Evolutionary conservation across 306 rosid species (phyloP).

Genomic region (Acacia acuminata): DNA sequence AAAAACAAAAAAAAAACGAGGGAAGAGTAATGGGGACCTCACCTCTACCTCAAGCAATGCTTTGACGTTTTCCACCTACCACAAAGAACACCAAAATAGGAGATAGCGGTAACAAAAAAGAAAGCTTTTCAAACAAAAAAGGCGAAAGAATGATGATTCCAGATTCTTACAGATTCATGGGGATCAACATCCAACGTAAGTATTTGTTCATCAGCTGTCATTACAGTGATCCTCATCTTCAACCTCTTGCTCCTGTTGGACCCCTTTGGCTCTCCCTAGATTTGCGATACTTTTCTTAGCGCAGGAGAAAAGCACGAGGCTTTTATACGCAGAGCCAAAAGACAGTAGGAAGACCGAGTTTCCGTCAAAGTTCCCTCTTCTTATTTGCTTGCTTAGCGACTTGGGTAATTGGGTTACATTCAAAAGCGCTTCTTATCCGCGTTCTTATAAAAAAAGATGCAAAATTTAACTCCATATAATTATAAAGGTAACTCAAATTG

Average conservation of each 20-base stretch:
- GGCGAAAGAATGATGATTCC: slow-evolving; percentile 9
- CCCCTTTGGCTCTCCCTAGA: slow-evolving; percentile 13
- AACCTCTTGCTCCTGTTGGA: slow-evolving; percentile 11
- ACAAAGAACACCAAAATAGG: neutral
- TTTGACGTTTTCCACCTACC: slow-evolving; percentile 86
- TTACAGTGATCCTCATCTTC: slow-evolving; percentile 91
- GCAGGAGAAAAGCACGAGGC: neutral
- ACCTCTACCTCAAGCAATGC: slow-evolving; percentile 98
- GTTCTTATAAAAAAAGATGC: neutral
- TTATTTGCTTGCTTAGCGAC: neutral
- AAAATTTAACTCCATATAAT: neutral
- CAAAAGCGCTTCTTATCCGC: neutral
- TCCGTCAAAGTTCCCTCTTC: neutral
- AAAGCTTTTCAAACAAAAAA: neutral
- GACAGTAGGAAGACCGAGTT: neutral
- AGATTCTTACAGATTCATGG: slow-evolving; percentile 76
- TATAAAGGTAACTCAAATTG: neutral
- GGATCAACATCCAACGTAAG: slow-evolving; percentile 82
- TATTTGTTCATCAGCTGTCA: slow-evolving; percentile 86
- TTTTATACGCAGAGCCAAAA: neutral
- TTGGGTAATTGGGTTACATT: neutral
- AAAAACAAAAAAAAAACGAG: neutral
- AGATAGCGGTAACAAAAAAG: slow-evolving; percentile 13
- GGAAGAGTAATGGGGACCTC: slow-evolving; percentile 28
- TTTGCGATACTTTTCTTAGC: slow-evolving; percentile 2